phyloP scores from a whole-genome alignment of 2,329 filamentous ascomycete species.

The Lasiodiplodia sp. region DNA sequence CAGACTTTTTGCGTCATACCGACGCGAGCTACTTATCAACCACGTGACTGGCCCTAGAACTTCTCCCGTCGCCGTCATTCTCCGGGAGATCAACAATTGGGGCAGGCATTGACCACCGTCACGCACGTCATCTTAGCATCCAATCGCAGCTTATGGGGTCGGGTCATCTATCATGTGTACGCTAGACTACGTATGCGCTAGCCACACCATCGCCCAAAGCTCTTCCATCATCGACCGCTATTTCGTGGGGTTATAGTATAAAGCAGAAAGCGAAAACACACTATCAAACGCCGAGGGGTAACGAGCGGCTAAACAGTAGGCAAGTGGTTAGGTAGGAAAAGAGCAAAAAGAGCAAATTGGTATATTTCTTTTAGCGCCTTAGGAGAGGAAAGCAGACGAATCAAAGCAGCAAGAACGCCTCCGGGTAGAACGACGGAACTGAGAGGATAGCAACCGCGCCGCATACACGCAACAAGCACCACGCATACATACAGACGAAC shows the following conservation, averaged over 20 bases:
- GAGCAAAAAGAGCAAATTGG: conserved; percentile 46
- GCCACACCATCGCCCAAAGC: conserved; percentile 15
- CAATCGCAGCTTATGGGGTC: conserved; percentile 16
- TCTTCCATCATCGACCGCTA: conserved; percentile 16
- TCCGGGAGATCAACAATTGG: conserved; percentile 1
- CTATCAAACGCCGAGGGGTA: conserved; percentile 13
- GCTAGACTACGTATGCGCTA: conserved; percentile 28
- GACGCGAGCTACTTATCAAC: conserved; percentile 1
- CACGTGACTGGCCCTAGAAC: neutral
- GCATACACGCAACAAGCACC: conserved; percentile 29
- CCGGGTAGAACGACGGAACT: conserved; percentile 32
- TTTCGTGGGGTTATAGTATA: conserved; percentile 23
- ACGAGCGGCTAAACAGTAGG: conserved; percentile 22
- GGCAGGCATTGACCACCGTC: conserved; percentile 13
- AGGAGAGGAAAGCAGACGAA: conserved; percentile 31
- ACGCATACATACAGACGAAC: conserved; percentile 31
- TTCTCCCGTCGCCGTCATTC: neutral
- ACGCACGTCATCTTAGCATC: conserved; percentile 2
- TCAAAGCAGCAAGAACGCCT: conserved; percentile 22
- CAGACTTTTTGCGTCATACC: conserved; percentile 27
- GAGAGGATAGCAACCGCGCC: conserved; percentile 32
- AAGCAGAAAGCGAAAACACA: neutral
- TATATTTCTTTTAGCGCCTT: conserved; percentile 52
- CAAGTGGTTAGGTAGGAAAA: neutral
- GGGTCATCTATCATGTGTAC: conserved; percentile 25